Percentiles rank a stretch among this genome's conserved stretches.
Conservation (phyloP, 208 protist genomes). For the Crithidia brevicula region DNA sequence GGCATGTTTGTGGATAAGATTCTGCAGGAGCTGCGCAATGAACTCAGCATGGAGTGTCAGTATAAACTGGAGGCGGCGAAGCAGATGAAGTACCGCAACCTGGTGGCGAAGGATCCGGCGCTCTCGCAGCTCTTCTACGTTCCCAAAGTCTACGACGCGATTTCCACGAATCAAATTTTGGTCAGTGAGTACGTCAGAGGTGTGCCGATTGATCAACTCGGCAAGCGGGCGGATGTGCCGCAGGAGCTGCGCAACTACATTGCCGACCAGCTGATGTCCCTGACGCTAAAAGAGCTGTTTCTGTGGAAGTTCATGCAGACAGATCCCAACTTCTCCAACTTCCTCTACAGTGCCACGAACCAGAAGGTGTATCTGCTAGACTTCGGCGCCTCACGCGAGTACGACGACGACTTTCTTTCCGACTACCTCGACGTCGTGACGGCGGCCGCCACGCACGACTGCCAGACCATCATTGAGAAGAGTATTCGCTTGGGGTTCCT, state of each 20-base stretch:
- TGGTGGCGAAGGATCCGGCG: slow-evolving; percentile 41
- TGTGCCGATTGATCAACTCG: slow-evolving; percentile 68
- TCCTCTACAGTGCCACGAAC: slow-evolving; percentile 89
- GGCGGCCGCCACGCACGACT: slow-evolving; percentile 76
- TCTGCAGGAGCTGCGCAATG: slow-evolving; percentile 71
- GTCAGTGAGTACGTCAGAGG: slow-evolving; percentile 72
- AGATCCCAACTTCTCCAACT: slow-evolving; percentile 97
- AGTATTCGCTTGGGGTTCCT: slow-evolving; percentile 95
- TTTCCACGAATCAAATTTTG: slow-evolving; percentile 70
- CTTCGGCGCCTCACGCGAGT: slow-evolving; percentile 95
- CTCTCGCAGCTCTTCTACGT: slow-evolving; percentile 71
- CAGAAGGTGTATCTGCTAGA: slow-evolving; percentile 85
- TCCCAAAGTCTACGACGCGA: slow-evolving; percentile 56
- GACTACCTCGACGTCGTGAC: slow-evolving; percentile 94
- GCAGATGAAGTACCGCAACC: slow-evolving; percentile 55
- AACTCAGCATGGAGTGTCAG: slow-evolving; percentile 71
- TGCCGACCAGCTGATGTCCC: slow-evolving; percentile 77
- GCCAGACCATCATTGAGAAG: slow-evolving; percentile 81
- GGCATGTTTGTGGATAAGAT: slow-evolving; percentile 89
- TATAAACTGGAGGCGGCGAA: slow-evolving; percentile 77
- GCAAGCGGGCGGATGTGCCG: slow-evolving; percentile 42
- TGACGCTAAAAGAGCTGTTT: slow-evolving; percentile 94
- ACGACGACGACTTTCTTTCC: slow-evolving; percentile 77
- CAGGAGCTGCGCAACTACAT: slow-evolving; percentile 83
- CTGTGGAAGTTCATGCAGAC: slow-evolving; percentile 97